Evolutionary conservation across 2,329 filamentous ascomycete genomes (phyloP).

Genomic region (Knufia petricola): DNA sequence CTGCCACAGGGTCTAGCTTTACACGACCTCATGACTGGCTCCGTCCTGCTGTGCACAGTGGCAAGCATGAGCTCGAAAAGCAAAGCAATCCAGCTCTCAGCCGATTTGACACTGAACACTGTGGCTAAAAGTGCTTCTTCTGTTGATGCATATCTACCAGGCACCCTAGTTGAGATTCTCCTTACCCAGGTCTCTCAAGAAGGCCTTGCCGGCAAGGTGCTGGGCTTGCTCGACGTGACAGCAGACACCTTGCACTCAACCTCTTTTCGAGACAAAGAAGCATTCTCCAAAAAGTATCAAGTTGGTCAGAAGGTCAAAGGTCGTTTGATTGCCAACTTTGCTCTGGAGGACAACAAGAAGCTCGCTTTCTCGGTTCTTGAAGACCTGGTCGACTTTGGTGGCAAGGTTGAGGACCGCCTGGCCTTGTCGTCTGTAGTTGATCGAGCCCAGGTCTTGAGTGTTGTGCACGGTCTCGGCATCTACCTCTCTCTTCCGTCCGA

Average conservation of each 20-base stretch:
- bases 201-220: conserved; percentile 80
- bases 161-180: conserved; percentile 78
- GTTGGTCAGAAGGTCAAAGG: conserved; percentile 75
- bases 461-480: conserved; percentile 70
- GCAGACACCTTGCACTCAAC: conserved; percentile 87
- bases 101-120: conserved; percentile 43
- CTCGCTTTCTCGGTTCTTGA: conserved; percentile 79
- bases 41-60: conserved; percentile 75
- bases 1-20: conserved; percentile 57
- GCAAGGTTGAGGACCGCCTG: conserved; percentile 43
- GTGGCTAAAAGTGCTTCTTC: conserved; percentile 68
- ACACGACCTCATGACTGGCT: conserved; percentile 65
- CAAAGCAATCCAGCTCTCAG: conserved; percentile 78
- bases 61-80: conserved; percentile 64
- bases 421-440: conserved; percentile 62
- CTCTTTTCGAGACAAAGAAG: conserved; percentile 56
- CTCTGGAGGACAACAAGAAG: conserved; percentile 67
- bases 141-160: conserved; percentile 82
- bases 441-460: conserved; percentile 68
- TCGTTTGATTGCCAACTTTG: conserved; percentile 80
- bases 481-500: conserved; percentile 63
- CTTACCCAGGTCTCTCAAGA: conserved; percentile 63
- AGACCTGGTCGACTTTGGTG: conserved; percentile 62
- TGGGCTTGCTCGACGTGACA: conserved; percentile 84
- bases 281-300: conserved; percentile 62